These are phyloP conservation scores for Trichoderma breve DNA, from an alignment of 2,329 filamentous ascomycete genomes.

Conservation along the genomic window DNA sequence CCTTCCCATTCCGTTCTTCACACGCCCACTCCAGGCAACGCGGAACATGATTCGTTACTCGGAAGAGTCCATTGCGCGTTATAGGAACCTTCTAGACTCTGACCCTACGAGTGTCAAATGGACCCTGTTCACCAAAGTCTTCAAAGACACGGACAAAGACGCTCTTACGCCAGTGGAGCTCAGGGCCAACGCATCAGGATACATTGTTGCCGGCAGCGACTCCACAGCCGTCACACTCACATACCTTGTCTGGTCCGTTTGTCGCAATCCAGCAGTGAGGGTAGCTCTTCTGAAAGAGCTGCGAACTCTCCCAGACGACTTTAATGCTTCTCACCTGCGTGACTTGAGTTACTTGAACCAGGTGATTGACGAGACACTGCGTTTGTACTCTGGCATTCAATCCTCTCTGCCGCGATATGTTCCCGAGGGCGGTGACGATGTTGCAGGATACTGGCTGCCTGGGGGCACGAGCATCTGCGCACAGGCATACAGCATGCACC, in stretches of 20 bases:
- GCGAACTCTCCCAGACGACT: constrained; percentile 28
- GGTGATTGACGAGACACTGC: constrained; percentile 11
- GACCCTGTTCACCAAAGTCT: constrained; percentile 40
- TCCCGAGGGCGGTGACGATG: neutral
- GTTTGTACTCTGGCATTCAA: constrained; percentile 8
- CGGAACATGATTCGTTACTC: constrained; percentile 32
- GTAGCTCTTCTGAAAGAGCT: constrained; percentile 37
- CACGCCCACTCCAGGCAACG: neutral
- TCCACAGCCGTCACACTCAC: constrained; percentile 52
- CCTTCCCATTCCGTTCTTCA: neutral
- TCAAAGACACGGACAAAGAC: constrained; percentile 34
- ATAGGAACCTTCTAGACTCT: constrained; percentile 27
- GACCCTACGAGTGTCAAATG: constrained; percentile 26
- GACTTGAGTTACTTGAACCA: neutral
- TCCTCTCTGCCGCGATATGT: neutral
- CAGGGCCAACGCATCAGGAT: constrained; percentile 38
- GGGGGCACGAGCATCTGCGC: neutral
- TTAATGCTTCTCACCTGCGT: neutral
- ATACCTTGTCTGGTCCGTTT: constrained; percentile 45
- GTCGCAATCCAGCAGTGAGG: constrained; percentile 31
- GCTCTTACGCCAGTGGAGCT: constrained; percentile 35
- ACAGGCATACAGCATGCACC: constrained; percentile 3
- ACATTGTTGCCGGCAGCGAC: constrained; percentile 52
- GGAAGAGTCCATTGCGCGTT: constrained; percentile 29
- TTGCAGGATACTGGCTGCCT: neutral